Evolutionary conservation across 2,329 filamentous ascomycete species (phyloP).

Genomic region (Alternaria solani): DNA sequence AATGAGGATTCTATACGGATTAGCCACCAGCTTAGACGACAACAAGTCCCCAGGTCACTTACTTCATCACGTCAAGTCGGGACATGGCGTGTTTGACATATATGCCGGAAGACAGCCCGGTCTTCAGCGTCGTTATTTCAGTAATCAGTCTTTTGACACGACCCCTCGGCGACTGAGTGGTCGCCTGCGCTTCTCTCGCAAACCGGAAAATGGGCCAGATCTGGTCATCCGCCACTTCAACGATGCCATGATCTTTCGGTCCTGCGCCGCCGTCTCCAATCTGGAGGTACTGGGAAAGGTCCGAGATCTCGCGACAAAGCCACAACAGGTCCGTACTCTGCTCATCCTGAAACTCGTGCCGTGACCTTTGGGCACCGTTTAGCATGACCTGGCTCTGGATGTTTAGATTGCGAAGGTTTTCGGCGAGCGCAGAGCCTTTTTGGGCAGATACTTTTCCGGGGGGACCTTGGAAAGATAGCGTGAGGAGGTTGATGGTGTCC

Average conservation of each 20-base stretch:
- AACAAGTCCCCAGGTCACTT: background rate
- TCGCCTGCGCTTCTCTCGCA: background rate
- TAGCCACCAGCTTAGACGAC: background rate
- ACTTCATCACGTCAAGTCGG: slow-evolving; percentile 59
- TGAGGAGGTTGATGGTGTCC: slow-evolving; percentile 45
- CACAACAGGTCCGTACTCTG: slow-evolving; percentile 37
- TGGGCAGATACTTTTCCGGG: background rate
- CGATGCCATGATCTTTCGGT: slow-evolving; percentile 26
- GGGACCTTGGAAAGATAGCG: slow-evolving; percentile 33
- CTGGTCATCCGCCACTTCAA: slow-evolving; percentile 43
- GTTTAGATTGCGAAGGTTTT: background rate
- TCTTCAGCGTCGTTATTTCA: slow-evolving; percentile 56
- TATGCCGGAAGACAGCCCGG: slow-evolving; percentile 59
- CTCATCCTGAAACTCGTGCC: slow-evolving; percentile 28
- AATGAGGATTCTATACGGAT: slow-evolving; percentile 39
- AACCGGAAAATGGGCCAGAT: background rate
- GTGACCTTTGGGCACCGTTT: slow-evolving; percentile 12
- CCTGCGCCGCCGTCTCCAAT: background rate
- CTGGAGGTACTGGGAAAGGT: slow-evolving; percentile 31
- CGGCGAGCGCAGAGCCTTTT: background rate
- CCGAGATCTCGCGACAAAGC: slow-evolving; percentile 42
- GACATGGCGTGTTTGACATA: slow-evolving; percentile 57
- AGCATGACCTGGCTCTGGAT: slow-evolving; percentile 21
- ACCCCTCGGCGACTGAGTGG: slow-evolving; percentile 30
- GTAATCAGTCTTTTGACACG: slow-evolving; percentile 55